Evolutionary conservation across 2,329 filamentous ascomycete species (phyloP).

Genomic region (Malbranchea cinnamomea): DNA sequence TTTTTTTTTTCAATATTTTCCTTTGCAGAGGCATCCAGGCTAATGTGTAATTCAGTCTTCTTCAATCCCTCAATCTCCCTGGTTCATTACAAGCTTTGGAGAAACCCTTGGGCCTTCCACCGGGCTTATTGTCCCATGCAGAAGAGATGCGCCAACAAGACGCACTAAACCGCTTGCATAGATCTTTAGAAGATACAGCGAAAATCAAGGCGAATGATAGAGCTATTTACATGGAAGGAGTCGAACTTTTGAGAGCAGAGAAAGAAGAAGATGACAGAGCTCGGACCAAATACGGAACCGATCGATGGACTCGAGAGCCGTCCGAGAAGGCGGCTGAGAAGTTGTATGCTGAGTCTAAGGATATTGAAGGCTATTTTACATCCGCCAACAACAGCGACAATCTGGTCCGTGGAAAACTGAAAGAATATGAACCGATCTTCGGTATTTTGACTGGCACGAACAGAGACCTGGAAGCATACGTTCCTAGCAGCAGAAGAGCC

Average conservation of each 20-base stretch:
- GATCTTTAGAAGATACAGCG: constrained; percentile 74
- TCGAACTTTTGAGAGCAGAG: constrained; percentile 62
- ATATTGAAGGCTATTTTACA: constrained; percentile 78
- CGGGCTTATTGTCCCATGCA: constrained; percentile 71
- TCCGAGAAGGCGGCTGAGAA: constrained; percentile 56
- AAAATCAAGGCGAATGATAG: constrained; percentile 73
- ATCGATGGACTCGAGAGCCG: constrained; percentile 60
- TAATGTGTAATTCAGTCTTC: constrained; percentile 27
- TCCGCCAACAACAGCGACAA: constrained; percentile 52
- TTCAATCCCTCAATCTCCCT: constrained; percentile 73
- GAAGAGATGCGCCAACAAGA: constrained; percentile 90
- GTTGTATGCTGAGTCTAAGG: constrained; percentile 57
- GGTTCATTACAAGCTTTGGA: constrained; percentile 89
- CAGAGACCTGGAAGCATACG: constrained; percentile 68
- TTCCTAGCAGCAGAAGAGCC: constrained; percentile 68
- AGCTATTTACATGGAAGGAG: constrained; percentile 68
- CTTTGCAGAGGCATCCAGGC: constrained; percentile 1
- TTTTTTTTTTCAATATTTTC: neutral
- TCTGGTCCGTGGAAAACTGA: constrained; percentile 63
- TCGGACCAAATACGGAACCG: constrained; percentile 67
- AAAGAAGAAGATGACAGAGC: constrained; percentile 68
- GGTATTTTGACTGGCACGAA: constrained; percentile 65
- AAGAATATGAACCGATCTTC: constrained; percentile 59
- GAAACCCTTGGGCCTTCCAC: constrained; percentile 81
- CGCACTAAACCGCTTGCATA: constrained; percentile 59